Conservation (phyloP, 2,329 filamentous ascomycete genomes). For the Ramularia collo-cygni region DNA sequence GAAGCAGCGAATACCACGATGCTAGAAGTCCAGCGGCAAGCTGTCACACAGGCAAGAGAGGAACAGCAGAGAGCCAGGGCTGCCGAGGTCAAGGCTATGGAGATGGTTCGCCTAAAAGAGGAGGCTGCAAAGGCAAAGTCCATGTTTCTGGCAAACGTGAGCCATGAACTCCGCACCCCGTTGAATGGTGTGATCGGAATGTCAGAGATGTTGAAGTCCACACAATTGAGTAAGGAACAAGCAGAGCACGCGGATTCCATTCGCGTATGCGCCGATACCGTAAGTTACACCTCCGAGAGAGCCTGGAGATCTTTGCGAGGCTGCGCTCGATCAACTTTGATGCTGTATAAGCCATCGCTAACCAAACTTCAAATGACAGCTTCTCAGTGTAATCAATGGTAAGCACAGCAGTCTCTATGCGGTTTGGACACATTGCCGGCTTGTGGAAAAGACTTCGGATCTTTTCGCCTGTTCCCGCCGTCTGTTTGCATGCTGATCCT, state of each 20-base stretch:
- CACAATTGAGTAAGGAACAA: slow-evolving; percentile 50
- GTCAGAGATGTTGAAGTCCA: slow-evolving; percentile 55
- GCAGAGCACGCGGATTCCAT: slow-evolving; percentile 58
- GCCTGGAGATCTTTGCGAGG: too few relatives aligned
- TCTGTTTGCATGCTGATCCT: too few relatives aligned
- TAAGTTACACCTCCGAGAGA: too few relatives aligned
- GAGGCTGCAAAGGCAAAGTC: slow-evolving; percentile 78
- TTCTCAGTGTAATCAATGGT: slow-evolving; percentile 48
- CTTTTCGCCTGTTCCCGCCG: too few relatives aligned
- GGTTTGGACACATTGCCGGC: too few relatives aligned
- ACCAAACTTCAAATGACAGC: too few relatives aligned
- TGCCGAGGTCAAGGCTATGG: slow-evolving; percentile 68
- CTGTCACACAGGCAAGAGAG: slow-evolving; percentile 63
- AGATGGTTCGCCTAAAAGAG: slow-evolving; percentile 74
- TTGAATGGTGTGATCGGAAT: slow-evolving; percentile 52
- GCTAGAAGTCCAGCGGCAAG: slow-evolving; percentile 68
- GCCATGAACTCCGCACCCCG: slow-evolving; percentile 52
- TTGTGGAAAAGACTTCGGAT: too few relatives aligned
- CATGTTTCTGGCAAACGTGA: slow-evolving; percentile 59
- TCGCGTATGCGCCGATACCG: slow-evolving; percentile 56
- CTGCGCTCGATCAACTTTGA: too few relatives aligned
- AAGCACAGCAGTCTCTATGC: too few relatives aligned
- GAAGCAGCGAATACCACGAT: slow-evolving; percentile 72
- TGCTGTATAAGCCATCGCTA: too few relatives aligned
- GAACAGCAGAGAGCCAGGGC: slow-evolving; percentile 70